phyloP scores from a whole-genome alignment of 257 asterid species.

The Capsicum baccatum region DNA sequence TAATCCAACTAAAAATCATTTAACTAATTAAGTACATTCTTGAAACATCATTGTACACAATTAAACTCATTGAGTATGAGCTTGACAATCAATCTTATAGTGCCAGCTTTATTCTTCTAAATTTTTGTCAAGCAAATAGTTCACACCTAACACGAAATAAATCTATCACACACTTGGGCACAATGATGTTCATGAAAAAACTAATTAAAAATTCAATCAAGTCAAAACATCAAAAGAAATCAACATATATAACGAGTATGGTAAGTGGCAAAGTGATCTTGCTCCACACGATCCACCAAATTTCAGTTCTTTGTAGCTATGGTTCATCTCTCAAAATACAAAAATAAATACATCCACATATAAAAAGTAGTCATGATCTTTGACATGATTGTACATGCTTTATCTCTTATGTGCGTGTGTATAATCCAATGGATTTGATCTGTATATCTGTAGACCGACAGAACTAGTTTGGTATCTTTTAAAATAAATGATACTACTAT shows the following conservation, averaged over 20 bases:
- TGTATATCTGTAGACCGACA: constrained; percentile 10
- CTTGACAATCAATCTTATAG: neutral
- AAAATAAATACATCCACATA: neutral
- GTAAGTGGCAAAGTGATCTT: neutral
- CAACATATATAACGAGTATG: neutral
- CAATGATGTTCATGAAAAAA: neutral
- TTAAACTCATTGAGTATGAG: neutral
- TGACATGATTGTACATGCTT: neutral
- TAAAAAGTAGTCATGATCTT: neutral
- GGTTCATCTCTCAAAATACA: neutral
- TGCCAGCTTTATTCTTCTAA: neutral
- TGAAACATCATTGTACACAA: neutral
- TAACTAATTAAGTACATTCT: constrained; percentile 7
- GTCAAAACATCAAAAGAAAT: neutral
- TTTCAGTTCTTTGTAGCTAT: neutral
- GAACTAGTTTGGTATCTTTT: neutral
- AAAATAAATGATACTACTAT: neutral
- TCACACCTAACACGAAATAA: neutral
- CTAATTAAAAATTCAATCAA: neutral
- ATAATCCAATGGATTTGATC: neutral
- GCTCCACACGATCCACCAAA: neutral
- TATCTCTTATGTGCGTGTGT: neutral
- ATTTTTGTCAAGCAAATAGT: neutral
- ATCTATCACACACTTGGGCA: neutral
- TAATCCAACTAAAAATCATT: neutral